A percentile compares a stretch with the other conserved stretches of the same genome.
phyloP scores from a whole-genome alignment of 176 grass and related monocot species.

The Secale cereale region DNA sequence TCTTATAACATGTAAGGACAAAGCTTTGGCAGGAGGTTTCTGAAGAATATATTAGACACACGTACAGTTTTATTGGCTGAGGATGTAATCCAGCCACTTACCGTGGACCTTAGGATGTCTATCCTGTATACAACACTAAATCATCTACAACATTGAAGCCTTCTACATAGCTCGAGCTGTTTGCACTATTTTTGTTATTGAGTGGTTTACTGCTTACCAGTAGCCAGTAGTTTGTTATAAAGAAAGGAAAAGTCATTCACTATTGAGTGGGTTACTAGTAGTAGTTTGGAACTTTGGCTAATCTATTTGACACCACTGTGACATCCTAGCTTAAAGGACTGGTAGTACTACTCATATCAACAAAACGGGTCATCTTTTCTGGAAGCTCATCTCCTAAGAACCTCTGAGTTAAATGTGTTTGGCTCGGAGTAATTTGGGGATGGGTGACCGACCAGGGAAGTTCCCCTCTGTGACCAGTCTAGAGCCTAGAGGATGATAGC shows the following conservation, averaged over 20 bases:
- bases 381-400: too few relatives aligned
- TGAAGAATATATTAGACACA: too few relatives aligned
- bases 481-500: too few relatives aligned
- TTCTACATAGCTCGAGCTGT: not conserved
- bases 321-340: too few relatives aligned
- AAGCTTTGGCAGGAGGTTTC: not conserved
- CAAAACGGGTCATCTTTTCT: too few relatives aligned
- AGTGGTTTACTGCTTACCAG: not conserved
- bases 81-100: not conserved
- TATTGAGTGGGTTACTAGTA: not conserved
- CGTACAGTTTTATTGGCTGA: not conserved
- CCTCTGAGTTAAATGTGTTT: too few relatives aligned
- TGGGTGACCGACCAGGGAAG: too few relatives aligned
- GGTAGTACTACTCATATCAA: too few relatives aligned
- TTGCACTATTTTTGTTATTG: not conserved
- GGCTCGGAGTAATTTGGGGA: too few relatives aligned
- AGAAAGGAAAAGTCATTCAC: not conserved
- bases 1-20: slow-evolving; percentile 13
- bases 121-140: not conserved
- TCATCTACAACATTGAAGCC: not conserved
- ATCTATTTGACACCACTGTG: not conserved
- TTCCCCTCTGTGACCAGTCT: too few relatives aligned
- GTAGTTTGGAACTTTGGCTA: not conserved
- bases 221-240: not conserved
- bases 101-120: not conserved